Evolutionary conservation across 805 yeast genomes (phyloP).

Genomic region (Candida golubevii): DNA sequence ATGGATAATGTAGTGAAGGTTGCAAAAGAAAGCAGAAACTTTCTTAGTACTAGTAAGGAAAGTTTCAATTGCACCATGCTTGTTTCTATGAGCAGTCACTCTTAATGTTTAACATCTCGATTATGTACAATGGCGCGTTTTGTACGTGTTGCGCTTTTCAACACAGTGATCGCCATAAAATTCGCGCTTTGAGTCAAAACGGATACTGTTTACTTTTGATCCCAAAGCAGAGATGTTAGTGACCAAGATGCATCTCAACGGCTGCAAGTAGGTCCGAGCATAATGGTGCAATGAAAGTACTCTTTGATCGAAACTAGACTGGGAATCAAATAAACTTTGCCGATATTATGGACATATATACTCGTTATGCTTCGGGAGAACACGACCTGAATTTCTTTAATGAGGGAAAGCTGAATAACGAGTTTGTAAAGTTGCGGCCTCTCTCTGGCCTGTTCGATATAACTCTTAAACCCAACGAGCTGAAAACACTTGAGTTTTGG

Average conservation of each 20-base stretch:
- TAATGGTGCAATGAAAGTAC: not conserved
- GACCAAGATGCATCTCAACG: not conserved
- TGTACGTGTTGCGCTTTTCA: too few species aligned
- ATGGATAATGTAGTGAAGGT: too few species aligned
- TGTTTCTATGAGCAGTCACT: too few species aligned
- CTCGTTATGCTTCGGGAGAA: slow-evolving; percentile 36
- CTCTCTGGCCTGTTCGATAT: slow-evolving; percentile 25
- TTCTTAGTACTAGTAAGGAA: too few species aligned
- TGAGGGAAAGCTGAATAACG: slow-evolving; percentile 6
- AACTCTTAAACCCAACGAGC: not conserved
- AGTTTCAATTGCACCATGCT: too few species aligned
- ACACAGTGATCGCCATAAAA: too few species aligned
- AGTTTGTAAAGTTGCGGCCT: slow-evolving; percentile 21
- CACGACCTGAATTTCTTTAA: slow-evolving; percentile 21
- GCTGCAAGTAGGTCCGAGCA: not conserved
- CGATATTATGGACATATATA: slow-evolving; percentile 33
- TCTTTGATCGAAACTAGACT: not conserved
- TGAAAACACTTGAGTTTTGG: slow-evolving; percentile 30
- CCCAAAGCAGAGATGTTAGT: slow-evolving; percentile 1
- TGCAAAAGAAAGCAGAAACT: too few species aligned
- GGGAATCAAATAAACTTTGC: not conserved
- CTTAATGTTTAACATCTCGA: too few species aligned
- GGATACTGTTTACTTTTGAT: slow-evolving; percentile 3
- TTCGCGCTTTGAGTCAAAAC: not conserved
- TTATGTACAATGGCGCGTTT: too few species aligned